Evolutionary conservation across 1,139 yeast genomes (phyloP).

Genomic region (Scheffersomyces cryptocercus): DNA sequence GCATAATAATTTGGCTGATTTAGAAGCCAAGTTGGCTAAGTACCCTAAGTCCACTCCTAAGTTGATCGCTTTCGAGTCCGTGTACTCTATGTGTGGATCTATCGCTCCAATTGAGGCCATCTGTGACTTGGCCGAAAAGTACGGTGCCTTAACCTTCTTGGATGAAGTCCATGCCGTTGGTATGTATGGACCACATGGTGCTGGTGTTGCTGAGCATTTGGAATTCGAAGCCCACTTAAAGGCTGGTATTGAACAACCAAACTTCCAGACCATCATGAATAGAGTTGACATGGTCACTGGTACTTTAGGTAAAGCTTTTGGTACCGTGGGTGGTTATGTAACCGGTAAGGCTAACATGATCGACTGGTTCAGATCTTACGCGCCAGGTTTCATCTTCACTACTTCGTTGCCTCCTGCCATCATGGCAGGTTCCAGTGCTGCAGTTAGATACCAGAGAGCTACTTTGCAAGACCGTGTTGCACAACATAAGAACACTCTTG

Average conservation of each 20-base stretch:
- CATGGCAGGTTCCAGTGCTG: conserved; percentile 92
- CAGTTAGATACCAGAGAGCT: conserved; percentile 81
- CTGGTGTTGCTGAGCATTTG: conserved; percentile 97
- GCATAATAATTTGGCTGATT: conserved; percentile 83
- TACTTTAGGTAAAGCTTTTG: conserved; percentile 95
- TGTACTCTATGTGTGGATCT: conserved; percentile 98
- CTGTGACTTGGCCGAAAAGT: conserved; percentile 94
- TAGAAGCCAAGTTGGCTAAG: conserved; percentile 73
- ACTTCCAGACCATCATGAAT: conserved; percentile 66
- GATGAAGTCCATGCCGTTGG: conserved; percentile 99
- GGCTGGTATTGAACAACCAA: conserved; percentile 59
- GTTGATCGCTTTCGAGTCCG: conserved; percentile 94
- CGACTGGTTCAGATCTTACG: conserved; percentile 95
- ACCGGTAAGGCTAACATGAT: conserved; percentile 83
- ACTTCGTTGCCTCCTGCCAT: conserved; percentile 96
- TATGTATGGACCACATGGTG: conserved; percentile 98
- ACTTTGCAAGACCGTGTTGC: conserved; percentile 75
- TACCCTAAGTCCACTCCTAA: conserved; percentile 88
- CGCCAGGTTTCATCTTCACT: conserved; percentile 97
- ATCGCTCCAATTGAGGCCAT: conserved; percentile 91
- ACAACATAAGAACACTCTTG: conserved; percentile 84
- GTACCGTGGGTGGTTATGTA: conserved; percentile 96
- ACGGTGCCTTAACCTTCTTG: conserved; percentile 93
- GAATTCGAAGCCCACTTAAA: conserved; percentile 80
- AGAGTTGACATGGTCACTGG: conserved; percentile 96